Evolutionary conservation across 2,329 filamentous ascomycete species (phyloP), one percentile per base, ranked within the genome.

Genomic region (Claviceps quebecensis): DNA sequence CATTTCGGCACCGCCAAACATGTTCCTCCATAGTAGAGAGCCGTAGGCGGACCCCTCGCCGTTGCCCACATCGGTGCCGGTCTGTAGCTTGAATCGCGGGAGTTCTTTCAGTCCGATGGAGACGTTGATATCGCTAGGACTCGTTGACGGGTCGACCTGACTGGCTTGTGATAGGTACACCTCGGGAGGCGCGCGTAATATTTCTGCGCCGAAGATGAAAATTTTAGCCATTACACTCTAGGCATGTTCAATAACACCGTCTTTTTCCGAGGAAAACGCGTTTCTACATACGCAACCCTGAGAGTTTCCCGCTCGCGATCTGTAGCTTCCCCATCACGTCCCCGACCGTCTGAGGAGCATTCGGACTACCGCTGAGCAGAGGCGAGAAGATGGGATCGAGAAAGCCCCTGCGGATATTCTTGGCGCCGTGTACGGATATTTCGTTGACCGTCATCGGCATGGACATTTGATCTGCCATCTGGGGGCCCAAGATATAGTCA

Each of bases 41-140:
- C 87, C 84, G 63, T 95, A 97, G 4, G 90, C 91, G 7, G 90
- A 95, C 38, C 91, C 93, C 68, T 98, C 93, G 22, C 87, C 83
- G 63, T 94, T 95, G 56, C 93, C 93, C 45, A 95, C 77, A 64
- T 97, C 91, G 8, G 93, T 97, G 54, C 93, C 93, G 0, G 90
- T 95, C 72, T 95, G 95, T 61, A 97, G 78, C 53, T 89, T 81
- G 62, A 97, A 80, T 40, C 86, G 83, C 36, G 87, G 84, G 57
- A 87, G 83, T 68, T 98, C 91, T 50, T 80, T 81, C 52, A 96
- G 76, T 60, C 84, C 86, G 50, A 96, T 78, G 57, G 91, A 85
- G 58, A 97, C 66, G 63, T 95, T 87, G 50, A 96, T 68, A 63
- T 95, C 88, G 51, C 82, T 88, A 2, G 84, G 80, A 2, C 81